Conservation (phyloP, 139 green algal genomes). For the Tetradesmus lagerheimii region DNA sequence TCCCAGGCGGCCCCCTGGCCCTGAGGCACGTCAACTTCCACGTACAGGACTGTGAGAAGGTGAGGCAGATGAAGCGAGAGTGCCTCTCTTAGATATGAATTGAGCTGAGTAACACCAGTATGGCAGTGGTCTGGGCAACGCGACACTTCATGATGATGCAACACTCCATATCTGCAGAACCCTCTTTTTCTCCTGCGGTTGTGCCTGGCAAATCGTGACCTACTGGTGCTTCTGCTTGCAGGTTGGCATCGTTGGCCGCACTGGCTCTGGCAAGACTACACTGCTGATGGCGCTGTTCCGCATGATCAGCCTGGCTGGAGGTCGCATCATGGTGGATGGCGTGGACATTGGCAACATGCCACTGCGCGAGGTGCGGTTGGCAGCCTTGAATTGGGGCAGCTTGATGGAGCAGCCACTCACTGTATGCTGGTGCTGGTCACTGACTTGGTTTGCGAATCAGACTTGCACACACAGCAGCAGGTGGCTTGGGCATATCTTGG, state of each 20-base stretch:
- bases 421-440: too few relatives aligned
- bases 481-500: too few relatives aligned
- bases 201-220: not conserved
- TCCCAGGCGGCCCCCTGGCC: constrained; percentile 60
- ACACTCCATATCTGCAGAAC: not conserved
- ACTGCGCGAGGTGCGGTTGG: constrained; percentile 53
- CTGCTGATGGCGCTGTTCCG: constrained; percentile 86
- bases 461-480: too few relatives aligned
- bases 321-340: constrained; percentile 85
- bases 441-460: too few relatives aligned
- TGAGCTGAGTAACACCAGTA: too few relatives aligned
- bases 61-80: constrained; percentile 50
- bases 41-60: constrained; percentile 73
- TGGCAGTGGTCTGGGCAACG: too few relatives aligned
- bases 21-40: constrained; percentile 67
- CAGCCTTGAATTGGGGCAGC: too few relatives aligned
- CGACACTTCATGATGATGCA: too few relatives aligned
- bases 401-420: too few relatives aligned
- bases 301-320: constrained; percentile 83
- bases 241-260: constrained; percentile 76
- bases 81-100: too few relatives aligned
- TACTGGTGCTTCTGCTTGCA: not conserved
- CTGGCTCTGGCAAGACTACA: constrained; percentile 83
- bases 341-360: constrained; percentile 79
- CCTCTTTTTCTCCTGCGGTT: too few relatives aligned